A percentile compares a stretch with the other conserved stretches of the same genome.
Evolutionary conservation across 371 early-diverging fungal species (phyloP).

Genomic region (Rozella allomycis): DNA sequence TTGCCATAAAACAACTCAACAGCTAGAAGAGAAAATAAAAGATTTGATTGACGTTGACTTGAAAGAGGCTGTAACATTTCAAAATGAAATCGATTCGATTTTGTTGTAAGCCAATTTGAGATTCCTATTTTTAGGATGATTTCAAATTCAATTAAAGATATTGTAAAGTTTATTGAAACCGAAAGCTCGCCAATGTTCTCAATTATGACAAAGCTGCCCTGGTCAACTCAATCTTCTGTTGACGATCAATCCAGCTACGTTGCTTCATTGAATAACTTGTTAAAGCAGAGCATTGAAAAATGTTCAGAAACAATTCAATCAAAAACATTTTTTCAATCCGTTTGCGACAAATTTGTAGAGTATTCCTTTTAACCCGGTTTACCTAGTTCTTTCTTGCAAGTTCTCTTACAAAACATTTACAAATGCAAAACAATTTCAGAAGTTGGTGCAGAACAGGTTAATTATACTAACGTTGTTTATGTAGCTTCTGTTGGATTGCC

Average conservation of each 20-base stretch:
- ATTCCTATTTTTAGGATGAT: constrained; percentile 15
- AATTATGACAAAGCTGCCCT: constrained; percentile 44
- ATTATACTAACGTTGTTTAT: not conserved
- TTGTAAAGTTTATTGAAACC: constrained; percentile 39
- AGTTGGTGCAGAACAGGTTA: constrained; percentile 57
- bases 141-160: constrained; percentile 5
- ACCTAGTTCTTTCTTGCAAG: not conserved
- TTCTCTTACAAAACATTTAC: constrained; percentile 20
- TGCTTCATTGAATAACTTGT: constrained; percentile 27
- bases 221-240: constrained; percentile 57
- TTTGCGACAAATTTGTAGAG: constrained; percentile 76
- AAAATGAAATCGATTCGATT: constrained; percentile 47
- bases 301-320: constrained; percentile 41
- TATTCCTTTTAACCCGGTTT: constrained; percentile 11
- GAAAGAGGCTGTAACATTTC: constrained; percentile 38
- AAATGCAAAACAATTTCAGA: constrained; percentile 57
- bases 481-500: constrained; percentile 63
- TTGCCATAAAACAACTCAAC: constrained; percentile 50
- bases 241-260: constrained; percentile 85
- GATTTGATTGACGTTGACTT: constrained; percentile 48
- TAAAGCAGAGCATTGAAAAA: too few species aligned
- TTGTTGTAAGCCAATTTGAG: constrained; percentile 15
- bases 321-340: constrained; percentile 61
- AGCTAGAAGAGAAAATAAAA: constrained; percentile 63
- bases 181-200: constrained; percentile 39